Evolutionary conservation across 352 stramenopile genomes (phyloP), one percentile per base, ranked within the genome.

Genomic region (Achlya hypogyna): DNA sequence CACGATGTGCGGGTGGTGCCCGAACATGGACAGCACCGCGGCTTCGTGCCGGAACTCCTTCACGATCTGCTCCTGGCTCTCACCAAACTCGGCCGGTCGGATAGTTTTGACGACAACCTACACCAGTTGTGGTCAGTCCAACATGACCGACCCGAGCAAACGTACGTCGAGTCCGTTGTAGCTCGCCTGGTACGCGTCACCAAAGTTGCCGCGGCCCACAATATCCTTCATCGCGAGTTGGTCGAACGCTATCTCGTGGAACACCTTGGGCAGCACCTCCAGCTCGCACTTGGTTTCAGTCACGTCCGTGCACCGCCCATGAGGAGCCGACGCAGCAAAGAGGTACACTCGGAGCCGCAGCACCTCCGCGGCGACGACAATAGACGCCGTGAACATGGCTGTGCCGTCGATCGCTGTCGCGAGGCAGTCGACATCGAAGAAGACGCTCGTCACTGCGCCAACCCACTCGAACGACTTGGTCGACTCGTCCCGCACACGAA

Each of bases 41-140:
- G 84, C 84, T 69, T 93, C 84, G 62, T 93, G 84, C 53, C 88
- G 84, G 53, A 93, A 91, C 62, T 92, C 83, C n/a, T 81, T 75
- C 49, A 90, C 65, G 63, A 92, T 87, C 63, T 92, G 81, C 31
- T 84, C 77, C 12, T 75, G 84, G 22, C 79, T 83, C 32, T 90
- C 81, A 34, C 83, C 81, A 70, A 89, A 88, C 51, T 88, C 83
- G 56, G 76, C 84, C 23, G 82, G 78, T 29, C 84, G 80, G 49
- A 93, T 86, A 4, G 82, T 91, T 74, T 93, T 93, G 22, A 93
- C 82, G 8, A 93, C 84, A 1, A 93, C 84, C 60, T 67, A 58
- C 0, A 67, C 43, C 5, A 16, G 9, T 22, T 9, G 32, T 32
- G 12, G 16, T 22, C 42, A 40, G 25, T 5, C n/a, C n/a, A n/a